These are phyloP conservation scores for Daldinia sp. DNA, from an alignment of 2,329 filamentous ascomycete species.

Conservation along the genomic window DNA sequence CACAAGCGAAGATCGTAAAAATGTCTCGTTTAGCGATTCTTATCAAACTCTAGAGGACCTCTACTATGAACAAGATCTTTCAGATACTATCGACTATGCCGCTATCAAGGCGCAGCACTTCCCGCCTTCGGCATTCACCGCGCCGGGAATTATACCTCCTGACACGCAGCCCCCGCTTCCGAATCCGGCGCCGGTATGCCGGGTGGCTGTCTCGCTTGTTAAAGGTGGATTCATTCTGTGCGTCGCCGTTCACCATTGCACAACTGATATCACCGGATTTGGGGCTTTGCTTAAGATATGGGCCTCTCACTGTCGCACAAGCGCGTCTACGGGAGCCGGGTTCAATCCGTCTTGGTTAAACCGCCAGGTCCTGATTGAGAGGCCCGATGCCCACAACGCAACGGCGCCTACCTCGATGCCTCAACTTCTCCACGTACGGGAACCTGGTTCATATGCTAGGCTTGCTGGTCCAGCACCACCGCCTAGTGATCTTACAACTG, in stretches of 20 bases:
- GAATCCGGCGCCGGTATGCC: conserved; percentile 45
- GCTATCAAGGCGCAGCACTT: conserved; percentile 42
- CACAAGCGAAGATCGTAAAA: conserved; percentile 20
- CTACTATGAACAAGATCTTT: conserved; percentile 44
- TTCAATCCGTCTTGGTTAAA: conserved; percentile 45
- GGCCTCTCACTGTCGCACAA: conserved; percentile 46
- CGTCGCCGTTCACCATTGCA: conserved; percentile 47
- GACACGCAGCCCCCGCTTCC: conserved; percentile 41
- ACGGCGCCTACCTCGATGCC: conserved; percentile 33
- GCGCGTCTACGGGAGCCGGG: conserved; percentile 24
- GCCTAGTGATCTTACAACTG: conserved; percentile 38
- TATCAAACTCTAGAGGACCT: conserved; percentile 42
- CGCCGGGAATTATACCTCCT: conserved; percentile 36
- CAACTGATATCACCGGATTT: conserved; percentile 50
- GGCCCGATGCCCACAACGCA: neutral
- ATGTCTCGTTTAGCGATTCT: conserved; percentile 33
- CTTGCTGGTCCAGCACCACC: neutral
- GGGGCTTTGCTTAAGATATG: conserved; percentile 48
- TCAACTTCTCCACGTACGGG: conserved; percentile 38
- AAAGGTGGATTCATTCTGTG: conserved; percentile 46
- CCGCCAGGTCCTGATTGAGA: conserved; percentile 31
- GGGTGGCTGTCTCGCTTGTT: conserved; percentile 43
- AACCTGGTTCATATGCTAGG: conserved; percentile 13
- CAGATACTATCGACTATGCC: conserved; percentile 42
- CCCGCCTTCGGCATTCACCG: conserved; percentile 42